phyloP scores from a whole-genome alignment of 2,329 filamentous ascomycete genomes.

The Penicillium psychrosexuale region DNA sequence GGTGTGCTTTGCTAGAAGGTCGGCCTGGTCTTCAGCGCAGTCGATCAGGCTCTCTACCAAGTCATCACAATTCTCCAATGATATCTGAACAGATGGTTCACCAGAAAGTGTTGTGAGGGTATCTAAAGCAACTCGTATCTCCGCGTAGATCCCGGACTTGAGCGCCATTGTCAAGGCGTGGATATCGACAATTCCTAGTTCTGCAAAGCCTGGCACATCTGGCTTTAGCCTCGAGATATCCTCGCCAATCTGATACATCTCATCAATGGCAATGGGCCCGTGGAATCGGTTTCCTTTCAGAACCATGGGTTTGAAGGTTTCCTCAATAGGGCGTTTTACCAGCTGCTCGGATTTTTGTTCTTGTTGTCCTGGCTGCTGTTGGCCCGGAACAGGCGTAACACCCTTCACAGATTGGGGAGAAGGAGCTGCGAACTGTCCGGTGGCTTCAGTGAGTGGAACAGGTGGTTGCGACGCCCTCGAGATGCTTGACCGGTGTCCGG shows the following conservation, averaged over 20 bases:
- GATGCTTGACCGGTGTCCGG: constrained; percentile 31
- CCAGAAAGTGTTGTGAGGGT: constrained; percentile 71
- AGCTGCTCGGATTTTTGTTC: constrained; percentile 35
- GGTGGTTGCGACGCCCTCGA: constrained; percentile 36
- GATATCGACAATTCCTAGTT: constrained; percentile 86
- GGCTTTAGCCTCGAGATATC: constrained; percentile 69
- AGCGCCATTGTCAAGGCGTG: constrained; percentile 84
- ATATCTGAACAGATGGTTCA: constrained; percentile 61
- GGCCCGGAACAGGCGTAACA: constrained; percentile 26
- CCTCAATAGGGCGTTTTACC: constrained; percentile 40
- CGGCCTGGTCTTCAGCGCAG: constrained; percentile 84
- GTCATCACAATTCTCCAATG: constrained; percentile 76
- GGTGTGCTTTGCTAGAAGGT: constrained; percentile 78
- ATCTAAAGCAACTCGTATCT: constrained; percentile 87
- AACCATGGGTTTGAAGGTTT: constrained; percentile 48
- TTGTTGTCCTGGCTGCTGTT: constrained; percentile 22
- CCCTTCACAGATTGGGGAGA: constrained; percentile 30
- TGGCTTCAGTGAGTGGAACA: constrained; percentile 27
- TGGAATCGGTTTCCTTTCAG: constrained; percentile 54
- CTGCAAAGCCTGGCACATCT: constrained; percentile 68
- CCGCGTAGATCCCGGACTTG: constrained; percentile 82
- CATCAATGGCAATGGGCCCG: constrained; percentile 69
- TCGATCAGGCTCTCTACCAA: constrained; percentile 84
- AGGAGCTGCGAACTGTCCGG: constrained; percentile 28
- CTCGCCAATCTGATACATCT: constrained; percentile 61